These are phyloP conservation scores for Termitomyces sp. DNA, from an alignment of 768 basidiomycete species.

Conservation along the genomic window DNA sequence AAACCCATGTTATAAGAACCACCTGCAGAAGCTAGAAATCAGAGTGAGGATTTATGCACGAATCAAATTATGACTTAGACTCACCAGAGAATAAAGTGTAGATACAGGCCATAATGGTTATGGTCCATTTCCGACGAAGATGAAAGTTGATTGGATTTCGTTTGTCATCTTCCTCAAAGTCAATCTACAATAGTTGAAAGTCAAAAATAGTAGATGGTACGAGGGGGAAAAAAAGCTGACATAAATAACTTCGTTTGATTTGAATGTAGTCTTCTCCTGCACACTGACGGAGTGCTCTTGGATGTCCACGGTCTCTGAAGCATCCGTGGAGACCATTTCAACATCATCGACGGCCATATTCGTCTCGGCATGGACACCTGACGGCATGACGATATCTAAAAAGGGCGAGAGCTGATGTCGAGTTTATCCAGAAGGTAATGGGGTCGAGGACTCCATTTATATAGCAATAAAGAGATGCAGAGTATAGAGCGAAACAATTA, in stretches of 20 bases:
- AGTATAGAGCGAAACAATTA: no score
- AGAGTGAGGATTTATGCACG: background rate
- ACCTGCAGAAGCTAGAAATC: constrained; percentile 40
- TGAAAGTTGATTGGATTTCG: constrained; percentile 22
- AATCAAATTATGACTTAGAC: constrained; percentile 7
- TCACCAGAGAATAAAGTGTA: constrained; percentile 46
- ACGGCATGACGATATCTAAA: no score
- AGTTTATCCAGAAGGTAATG: no score
- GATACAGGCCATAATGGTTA: constrained; percentile 40
- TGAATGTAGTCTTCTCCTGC: background rate
- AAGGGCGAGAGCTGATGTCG: no score
- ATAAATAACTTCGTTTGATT: constrained; percentile 10
- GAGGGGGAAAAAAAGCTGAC: background rate
- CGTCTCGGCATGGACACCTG: no score
- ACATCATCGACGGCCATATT: no score
- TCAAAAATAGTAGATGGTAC: background rate
- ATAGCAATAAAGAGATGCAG: no score
- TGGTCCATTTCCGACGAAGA: constrained; percentile 21
- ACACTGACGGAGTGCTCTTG: background rate
- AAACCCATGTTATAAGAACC: constrained; percentile 55
- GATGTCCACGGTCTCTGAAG: background rate
- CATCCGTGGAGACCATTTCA: no score
- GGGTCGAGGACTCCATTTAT: no score
- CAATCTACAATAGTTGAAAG: constrained; percentile 15
- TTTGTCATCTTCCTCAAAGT: constrained; percentile 19